Evolutionary conservation across 2,329 filamentous ascomycete genomes (phyloP), one percentile per base, ranked within the genome.

Genomic region (Colletotrichum cordylinicola): DNA sequence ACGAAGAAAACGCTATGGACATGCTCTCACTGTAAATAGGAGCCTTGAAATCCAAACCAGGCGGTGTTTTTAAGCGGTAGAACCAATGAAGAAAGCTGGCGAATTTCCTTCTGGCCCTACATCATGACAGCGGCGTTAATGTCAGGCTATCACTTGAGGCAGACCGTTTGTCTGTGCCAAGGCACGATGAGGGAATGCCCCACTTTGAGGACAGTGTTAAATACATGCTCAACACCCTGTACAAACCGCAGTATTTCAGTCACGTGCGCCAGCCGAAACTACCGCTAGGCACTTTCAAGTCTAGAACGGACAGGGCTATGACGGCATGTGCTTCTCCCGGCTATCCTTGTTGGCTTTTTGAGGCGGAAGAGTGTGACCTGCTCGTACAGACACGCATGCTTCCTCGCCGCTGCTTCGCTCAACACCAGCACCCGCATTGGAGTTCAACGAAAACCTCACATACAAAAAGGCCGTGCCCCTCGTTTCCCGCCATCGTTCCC

Each of bases 301-400:
- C 60, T 76, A 67, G 72, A 74, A 37, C 67, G 29, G 29, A 66
- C 52, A 76, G 61, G 74, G 72, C 74, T 70, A 76, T 76, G 74
- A 76, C 74, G 74, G 74, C 74, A 76, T 76, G 74, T 75, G 72
- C 72, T 39, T 74, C 60, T 31, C 39, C 62, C 62, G 64, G 56
- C 60, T 43, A 76, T 74, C 74, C 70, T 76, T 69, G 73, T 60
- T 74, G 73, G 70, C 55, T 74, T 61, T 69, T 61, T 39, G 66
- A 76, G 60, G 43, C 58, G 65, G 43, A 60, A 65, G 64, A 69
- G 58, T 58, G 58, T 69, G 58, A 73, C 70, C 43, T 72, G 64
- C 70, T 31, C 31, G 9, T 21, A 27, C 10, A 48, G 33, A 62
- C 72, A 33, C 62, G 43, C 69, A 67, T 67, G 55, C n/a, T 58